phyloP scores from a whole-genome alignment of 305 asterid species.

The Caryopteris hybrid region DNA sequence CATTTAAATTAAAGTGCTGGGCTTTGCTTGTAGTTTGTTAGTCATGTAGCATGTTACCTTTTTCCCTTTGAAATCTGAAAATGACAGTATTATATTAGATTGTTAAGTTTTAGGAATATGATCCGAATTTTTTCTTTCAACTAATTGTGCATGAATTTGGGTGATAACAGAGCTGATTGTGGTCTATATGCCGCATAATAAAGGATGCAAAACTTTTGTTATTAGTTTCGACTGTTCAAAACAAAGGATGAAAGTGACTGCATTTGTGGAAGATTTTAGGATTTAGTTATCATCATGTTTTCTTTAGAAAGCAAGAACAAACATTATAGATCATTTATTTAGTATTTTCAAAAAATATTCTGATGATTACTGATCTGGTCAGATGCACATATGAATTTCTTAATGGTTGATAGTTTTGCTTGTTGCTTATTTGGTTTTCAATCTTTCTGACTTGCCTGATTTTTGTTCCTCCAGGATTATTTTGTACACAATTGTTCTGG shows the following conservation, averaged over 20 bases:
- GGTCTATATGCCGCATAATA: background rate
- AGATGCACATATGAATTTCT: background rate
- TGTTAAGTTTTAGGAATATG: background rate
- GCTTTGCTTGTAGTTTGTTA: background rate
- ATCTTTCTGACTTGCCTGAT: slow-evolving; percentile 12
- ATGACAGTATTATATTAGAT: background rate
- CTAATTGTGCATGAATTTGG: background rate
- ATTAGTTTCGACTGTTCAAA: background rate
- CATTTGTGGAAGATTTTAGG: background rate
- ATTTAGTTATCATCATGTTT: background rate
- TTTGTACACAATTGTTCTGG: slow-evolving; percentile 73
- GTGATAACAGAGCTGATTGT: background rate
- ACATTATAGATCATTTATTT: too few species aligned
- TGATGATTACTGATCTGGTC: slow-evolving; percentile 8
- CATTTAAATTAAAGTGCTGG: background rate
- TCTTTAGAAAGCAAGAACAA: too few species aligned
- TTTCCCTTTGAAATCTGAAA: background rate
- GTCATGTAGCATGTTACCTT: background rate
- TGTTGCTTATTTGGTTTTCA: background rate
- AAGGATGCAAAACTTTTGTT: background rate
- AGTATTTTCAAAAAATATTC: background rate
- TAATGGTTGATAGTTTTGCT: background rate
- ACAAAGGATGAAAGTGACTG: background rate
- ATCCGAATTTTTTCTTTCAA: background rate
- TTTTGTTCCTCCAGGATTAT: slow-evolving; percentile 56